Percentiles rank a stretch among this genome's conserved stretches.
Evolutionary conservation across 495 filamentous ascomycete genomes (phyloP).

Genomic region (Penicillium atrosanguineum): DNA sequence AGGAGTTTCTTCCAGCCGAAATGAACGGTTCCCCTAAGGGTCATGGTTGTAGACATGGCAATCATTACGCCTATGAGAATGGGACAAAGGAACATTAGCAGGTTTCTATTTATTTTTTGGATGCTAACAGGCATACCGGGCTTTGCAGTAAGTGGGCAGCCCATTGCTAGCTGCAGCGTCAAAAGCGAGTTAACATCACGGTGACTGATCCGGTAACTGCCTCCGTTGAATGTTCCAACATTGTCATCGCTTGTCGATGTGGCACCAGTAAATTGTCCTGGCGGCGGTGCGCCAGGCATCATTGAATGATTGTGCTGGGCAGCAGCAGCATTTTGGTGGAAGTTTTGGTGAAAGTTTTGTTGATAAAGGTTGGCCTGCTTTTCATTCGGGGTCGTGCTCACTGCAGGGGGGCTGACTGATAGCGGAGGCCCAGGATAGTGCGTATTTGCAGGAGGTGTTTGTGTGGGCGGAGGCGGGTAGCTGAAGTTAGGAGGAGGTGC

Average conservation of each 20-base stretch:
- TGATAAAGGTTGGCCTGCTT: neutral
- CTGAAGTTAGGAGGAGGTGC: conserved; percentile 30
- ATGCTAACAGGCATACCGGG: conserved; percentile 58
- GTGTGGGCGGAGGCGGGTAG: conserved; percentile 39
- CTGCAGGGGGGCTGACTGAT: conserved; percentile 17
- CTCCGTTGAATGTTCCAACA: conserved; percentile 92
- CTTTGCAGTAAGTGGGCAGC: conserved; percentile 77
- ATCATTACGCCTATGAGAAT: conserved; percentile 71
- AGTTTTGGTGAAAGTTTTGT: too few species aligned
- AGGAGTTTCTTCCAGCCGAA: conserved; percentile 86
- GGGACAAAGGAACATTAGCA: neutral
- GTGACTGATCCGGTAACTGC: conserved; percentile 89
- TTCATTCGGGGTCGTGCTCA: too few species aligned
- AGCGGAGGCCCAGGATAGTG: conserved; percentile 17
- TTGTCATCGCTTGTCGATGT: conserved; percentile 64
- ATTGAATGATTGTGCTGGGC: neutral
- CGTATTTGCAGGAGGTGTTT: conserved; percentile 13
- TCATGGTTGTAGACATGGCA: conserved; percentile 86
- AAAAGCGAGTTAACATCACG: conserved; percentile 86
- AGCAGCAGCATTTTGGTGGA: too few species aligned
- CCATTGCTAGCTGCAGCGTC: conserved; percentile 85
- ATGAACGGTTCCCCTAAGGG: conserved; percentile 73
- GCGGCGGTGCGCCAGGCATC: conserved; percentile 42
- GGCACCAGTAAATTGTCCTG: conserved; percentile 59
- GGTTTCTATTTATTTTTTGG: too few species aligned